Conservation (phyloP, 2,329 filamentous ascomycete species). For the Cadophora sp. region DNA sequence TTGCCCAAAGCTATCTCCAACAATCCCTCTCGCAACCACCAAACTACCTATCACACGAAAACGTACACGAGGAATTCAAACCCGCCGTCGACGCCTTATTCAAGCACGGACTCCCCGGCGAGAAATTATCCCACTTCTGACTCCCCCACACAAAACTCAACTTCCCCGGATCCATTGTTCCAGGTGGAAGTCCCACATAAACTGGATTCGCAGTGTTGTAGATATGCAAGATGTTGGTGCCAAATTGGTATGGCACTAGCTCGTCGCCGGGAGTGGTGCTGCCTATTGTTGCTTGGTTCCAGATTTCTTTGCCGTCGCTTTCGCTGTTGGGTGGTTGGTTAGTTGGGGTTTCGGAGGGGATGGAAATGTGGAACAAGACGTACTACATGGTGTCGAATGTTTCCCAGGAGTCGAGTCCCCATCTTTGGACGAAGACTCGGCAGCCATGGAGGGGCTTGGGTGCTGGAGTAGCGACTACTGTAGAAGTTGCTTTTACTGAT, state of each 20-base stretch:
- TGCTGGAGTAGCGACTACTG: not conserved
- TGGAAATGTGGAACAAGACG: not conserved
- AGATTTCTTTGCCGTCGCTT: constrained; percentile 1
- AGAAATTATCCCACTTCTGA: constrained; percentile 4
- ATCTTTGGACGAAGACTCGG: constrained; percentile 17
- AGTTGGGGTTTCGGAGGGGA: not conserved
- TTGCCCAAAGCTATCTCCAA: no score
- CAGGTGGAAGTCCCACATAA: not conserved
- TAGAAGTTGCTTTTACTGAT: not conserved
- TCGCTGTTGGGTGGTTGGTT: not conserved
- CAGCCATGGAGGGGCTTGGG: constrained; percentile 11
- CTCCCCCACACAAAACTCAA: constrained; percentile 12
- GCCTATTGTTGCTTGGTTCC: constrained; percentile 3
- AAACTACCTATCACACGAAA: constrained; percentile 1
- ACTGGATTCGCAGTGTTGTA: constrained; percentile 17
- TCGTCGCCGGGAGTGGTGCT: constrained; percentile 16
- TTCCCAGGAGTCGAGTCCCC: constrained; percentile 15
- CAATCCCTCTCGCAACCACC: no score
- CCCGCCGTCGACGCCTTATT: not conserved
- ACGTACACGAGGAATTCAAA: not conserved
- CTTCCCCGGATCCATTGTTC: constrained; percentile 1
- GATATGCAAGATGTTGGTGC: constrained; percentile 19
- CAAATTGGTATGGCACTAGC: constrained; percentile 15
- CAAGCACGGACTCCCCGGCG: not conserved
- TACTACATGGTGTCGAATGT: constrained; percentile 16